phyloP scores from a whole-genome alignment of 2,329 filamentous ascomycete genomes.

The Scytalidium sp. region DNA sequence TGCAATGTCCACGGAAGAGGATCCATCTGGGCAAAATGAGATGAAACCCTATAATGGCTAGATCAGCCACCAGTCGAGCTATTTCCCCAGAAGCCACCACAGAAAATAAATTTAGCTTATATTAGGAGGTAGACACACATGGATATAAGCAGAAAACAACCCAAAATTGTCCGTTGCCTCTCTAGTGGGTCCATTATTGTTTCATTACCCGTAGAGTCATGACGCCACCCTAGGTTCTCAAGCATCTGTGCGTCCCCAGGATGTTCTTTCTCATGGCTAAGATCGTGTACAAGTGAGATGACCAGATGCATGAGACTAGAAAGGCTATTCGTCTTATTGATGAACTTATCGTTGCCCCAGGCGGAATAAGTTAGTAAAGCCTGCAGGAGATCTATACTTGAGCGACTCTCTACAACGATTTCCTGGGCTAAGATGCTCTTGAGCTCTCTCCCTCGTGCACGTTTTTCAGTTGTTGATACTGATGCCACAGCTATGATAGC shows the following conservation, averaged over 20 bases:
- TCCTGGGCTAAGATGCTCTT: conserved; percentile 5
- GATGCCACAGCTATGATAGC: conserved; percentile 9
- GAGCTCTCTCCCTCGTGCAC: conserved; percentile 2
- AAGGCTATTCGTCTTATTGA: neutral
- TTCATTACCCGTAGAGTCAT: conserved; percentile 1
- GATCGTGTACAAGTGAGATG: conserved; percentile 34
- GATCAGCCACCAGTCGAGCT: too few species aligned
- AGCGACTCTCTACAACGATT: conserved; percentile 1
- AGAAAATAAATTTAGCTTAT: too few species aligned
- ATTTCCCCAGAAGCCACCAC: too few species aligned
- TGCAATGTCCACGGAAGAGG: conserved; percentile 9
- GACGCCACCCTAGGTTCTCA: conserved; percentile 22
- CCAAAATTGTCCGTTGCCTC: conserved; percentile 26
- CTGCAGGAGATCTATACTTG: conserved; percentile 10
- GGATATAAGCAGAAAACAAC: conserved; percentile 29
- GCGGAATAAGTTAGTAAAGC: conserved; percentile 9
- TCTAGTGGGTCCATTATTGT: conserved; percentile 14
- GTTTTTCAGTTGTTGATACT: conserved; percentile 5
- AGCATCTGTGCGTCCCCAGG: conserved; percentile 28
- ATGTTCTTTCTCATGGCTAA: conserved; percentile 30
- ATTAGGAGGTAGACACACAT: conserved; percentile 5
- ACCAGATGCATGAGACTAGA: conserved; percentile 12
- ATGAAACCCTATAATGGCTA: conserved; percentile 27
- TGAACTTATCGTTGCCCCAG: conserved; percentile 3
- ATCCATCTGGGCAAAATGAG: conserved; percentile 31